These are phyloP conservation scores for Dactylellina haptotyla DNA, from an alignment of 2,329 filamentous ascomycete species.

Conservation along the genomic window DNA sequence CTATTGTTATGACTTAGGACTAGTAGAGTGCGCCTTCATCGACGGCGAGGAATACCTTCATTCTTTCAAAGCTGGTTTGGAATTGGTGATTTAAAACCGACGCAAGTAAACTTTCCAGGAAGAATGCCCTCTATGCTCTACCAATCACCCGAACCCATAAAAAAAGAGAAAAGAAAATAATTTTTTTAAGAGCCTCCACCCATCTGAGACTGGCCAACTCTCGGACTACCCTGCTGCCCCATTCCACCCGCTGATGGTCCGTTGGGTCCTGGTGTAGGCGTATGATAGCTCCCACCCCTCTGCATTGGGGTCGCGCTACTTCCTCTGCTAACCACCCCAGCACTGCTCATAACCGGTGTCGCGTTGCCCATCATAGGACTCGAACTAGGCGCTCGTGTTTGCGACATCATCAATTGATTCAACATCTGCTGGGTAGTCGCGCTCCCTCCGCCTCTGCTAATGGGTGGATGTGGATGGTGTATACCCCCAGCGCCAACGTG, in stretches of 20 bases:
- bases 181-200: not conserved
- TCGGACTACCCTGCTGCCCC: slow-evolving; percentile 41
- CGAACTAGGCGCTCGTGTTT: slow-evolving; percentile 48
- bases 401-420: slow-evolving; percentile 50
- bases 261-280: slow-evolving; percentile 34
- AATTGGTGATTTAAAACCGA: no score
- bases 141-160: not conserved
- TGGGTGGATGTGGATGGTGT: slow-evolving; percentile 45
- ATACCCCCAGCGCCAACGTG: slow-evolving; percentile 50
- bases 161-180: not conserved
- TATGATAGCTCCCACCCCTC: slow-evolving; percentile 48
- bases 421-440: slow-evolving; percentile 47
- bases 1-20: not conserved
- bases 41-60: no score
- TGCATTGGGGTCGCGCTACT: slow-evolving; percentile 54
- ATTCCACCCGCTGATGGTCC: slow-evolving; percentile 14
- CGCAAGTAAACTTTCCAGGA: not conserved
- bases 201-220: slow-evolving; percentile 29
- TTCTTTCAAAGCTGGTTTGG: no score
- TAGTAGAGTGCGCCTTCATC: no score
- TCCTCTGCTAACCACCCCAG: slow-evolving; percentile 28
- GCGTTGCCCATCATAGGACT: slow-evolving; percentile 53
- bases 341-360: slow-evolving; percentile 37
- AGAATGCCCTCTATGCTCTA: not conserved
- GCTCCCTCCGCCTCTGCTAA: slow-evolving; percentile 32